A percentile compares a stretch with the other conserved stretches of the same genome.
Evolutionary conservation across 495 filamentous ascomycete species (phyloP).

Genomic region (Hypoxylon rickii): DNA sequence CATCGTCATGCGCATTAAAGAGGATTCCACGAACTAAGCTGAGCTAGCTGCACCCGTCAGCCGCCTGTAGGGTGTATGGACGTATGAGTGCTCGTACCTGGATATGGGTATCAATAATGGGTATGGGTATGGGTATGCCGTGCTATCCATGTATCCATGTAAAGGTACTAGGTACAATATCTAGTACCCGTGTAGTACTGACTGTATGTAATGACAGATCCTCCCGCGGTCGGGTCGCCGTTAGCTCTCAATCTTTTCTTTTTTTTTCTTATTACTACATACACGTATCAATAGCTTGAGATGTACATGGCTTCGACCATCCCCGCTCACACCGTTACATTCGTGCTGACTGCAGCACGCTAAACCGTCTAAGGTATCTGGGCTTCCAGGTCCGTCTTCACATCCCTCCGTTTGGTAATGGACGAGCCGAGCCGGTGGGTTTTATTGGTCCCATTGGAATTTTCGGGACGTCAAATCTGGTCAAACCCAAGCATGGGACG

Average conservation of each 20-base stretch:
- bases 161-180: too few relatives aligned
- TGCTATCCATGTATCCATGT: too few relatives aligned
- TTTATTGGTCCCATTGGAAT: conserved; percentile 35
- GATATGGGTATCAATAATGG: too few relatives aligned
- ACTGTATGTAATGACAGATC: conserved; percentile 35
- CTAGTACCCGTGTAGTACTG: neutral
- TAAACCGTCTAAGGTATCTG: conserved; percentile 25
- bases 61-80: too few relatives aligned
- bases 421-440: conserved; percentile 23
- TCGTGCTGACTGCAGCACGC: conserved; percentile 23
- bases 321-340: conserved; percentile 31
- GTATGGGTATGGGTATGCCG: too few relatives aligned
- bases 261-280: too few relatives aligned
- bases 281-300: too few relatives aligned
- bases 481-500: conserved; percentile 27
- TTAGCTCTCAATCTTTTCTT: conserved; percentile 21
- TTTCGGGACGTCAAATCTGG: conserved; percentile 33
- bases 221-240: conserved; percentile 33
- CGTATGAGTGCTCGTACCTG: too few relatives aligned
- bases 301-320: conserved; percentile 13
- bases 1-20: conserved; percentile 25
- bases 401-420: conserved; percentile 38
- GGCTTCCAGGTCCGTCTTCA: conserved; percentile 24
- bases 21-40: conserved; percentile 28
- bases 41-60: conserved; percentile 8